phyloP scores from a whole-genome alignment of 2,329 filamentous ascomycete species.

The Colletotrichum musicola region DNA sequence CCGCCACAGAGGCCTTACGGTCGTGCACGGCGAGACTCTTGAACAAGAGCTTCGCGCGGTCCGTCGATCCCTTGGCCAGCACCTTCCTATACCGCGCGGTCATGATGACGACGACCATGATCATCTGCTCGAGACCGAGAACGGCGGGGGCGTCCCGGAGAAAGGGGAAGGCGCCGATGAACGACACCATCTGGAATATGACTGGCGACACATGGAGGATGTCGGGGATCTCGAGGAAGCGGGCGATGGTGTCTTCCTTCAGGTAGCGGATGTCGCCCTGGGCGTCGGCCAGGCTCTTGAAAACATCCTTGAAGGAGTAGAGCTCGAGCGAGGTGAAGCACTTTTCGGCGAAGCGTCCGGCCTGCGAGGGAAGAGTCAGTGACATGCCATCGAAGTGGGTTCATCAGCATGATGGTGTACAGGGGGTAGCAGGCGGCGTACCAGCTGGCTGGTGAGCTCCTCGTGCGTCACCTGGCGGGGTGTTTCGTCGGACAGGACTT shows the following conservation, averaged over 20 bases:
- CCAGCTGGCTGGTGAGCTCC: slow-evolving; percentile 64
- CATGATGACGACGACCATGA: slow-evolving; percentile 80
- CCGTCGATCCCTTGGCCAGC: slow-evolving; percentile 67
- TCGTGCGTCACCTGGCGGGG: slow-evolving; percentile 61
- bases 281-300: slow-evolving; percentile 75
- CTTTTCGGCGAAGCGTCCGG: slow-evolving; percentile 74
- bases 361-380: slow-evolving; percentile 54
- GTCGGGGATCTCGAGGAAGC: slow-evolving; percentile 81
- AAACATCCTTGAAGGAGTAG: slow-evolving; percentile 80
- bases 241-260: slow-evolving; percentile 77
- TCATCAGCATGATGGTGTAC: background rate
- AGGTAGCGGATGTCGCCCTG: slow-evolving; percentile 74
- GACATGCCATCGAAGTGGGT: background rate
- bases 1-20: slow-evolving; percentile 60
- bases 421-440: slow-evolving; percentile 47
- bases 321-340: slow-evolving; percentile 80
- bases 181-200: slow-evolving; percentile 78
- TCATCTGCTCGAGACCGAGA: slow-evolving; percentile 75
- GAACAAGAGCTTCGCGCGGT: slow-evolving; percentile 75
- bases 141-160: slow-evolving; percentile 77
- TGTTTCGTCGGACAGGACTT: slow-evolving; percentile 62
- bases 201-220: slow-evolving; percentile 75
- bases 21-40: slow-evolving; percentile 80
- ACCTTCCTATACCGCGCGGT: slow-evolving; percentile 77
- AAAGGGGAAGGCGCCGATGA: slow-evolving; percentile 80